These are phyloP conservation scores for Bolboschoenus planiculmis DNA, from an alignment of 176 grass and related monocot genomes.

Conservation along the genomic window DNA sequence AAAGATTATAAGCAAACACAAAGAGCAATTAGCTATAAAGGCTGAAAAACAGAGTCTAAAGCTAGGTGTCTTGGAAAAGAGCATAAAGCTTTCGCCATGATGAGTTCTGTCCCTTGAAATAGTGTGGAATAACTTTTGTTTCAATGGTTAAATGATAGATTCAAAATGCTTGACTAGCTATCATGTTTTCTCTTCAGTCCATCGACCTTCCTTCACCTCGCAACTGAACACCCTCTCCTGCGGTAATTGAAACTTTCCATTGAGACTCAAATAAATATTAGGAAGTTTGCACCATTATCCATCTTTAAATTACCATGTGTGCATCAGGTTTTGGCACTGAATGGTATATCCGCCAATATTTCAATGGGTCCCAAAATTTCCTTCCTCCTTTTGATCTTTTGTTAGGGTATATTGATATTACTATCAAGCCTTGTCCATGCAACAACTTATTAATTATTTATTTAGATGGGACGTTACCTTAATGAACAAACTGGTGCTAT, in stretches of 20 bases:
- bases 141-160: conserved; percentile 25
- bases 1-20: neutral
- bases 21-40: neutral
- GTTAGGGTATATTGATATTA: conserved; percentile 9
- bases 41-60: neutral
- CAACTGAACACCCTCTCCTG: conserved; percentile 56
- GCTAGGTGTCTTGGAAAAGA: neutral
- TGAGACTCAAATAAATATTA: neutral
- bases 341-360: neutral
- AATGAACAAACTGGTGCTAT: conserved; percentile 57
- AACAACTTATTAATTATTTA: conserved; percentile 26
- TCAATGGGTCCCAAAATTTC: neutral
- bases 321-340: neutral
- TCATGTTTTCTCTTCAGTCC: conserved; percentile 47
- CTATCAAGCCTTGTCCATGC: neutral
- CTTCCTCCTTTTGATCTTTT: conserved; percentile 16
- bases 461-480: conserved; percentile 91
- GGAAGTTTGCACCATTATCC: neutral
- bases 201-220: conserved; percentile 63
- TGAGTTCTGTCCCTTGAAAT: neutral
- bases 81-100: neutral
- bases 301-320: neutral
- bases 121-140: neutral
- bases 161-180: conserved; percentile 14
- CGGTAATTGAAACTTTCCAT: conserved; percentile 39